Conservation (phyloP, 352 stramenopile genomes). For the Phytophthora macrochlamydospora region DNA sequence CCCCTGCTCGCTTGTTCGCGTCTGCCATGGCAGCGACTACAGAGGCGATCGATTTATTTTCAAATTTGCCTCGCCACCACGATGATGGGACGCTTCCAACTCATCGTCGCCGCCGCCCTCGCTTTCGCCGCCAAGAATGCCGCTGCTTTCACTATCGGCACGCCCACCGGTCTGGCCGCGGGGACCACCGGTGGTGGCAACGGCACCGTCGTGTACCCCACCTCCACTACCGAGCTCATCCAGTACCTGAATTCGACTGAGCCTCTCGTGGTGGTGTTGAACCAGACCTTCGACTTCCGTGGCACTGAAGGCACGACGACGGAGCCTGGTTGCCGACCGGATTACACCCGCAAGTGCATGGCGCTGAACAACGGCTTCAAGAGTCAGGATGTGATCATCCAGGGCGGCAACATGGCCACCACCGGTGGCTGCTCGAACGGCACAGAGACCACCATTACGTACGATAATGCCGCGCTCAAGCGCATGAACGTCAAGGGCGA, state of each 20-base stretch:
- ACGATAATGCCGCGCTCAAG: conserved; percentile 20
- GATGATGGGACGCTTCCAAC: conserved; percentile 8
- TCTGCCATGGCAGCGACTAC: too few relatives aligned
- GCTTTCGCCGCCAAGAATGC: conserved; percentile 3
- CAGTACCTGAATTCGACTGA: conserved; percentile 20
- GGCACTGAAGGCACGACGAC: conserved; percentile 38
- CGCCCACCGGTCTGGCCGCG: conserved; percentile 19
- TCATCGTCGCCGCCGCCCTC: conserved; percentile 3
- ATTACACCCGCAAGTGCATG: conserved; percentile 40
- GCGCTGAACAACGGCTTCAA: conserved; percentile 40
- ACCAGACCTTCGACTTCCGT: conserved; percentile 40
- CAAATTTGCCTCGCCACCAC: conserved; percentile 15
- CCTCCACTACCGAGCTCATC: conserved; percentile 30
- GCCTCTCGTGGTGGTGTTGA: conserved; percentile 39
- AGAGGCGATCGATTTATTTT: neutral
- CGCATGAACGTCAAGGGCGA: conserved; percentile 33
- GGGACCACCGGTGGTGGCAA: conserved; percentile 34
- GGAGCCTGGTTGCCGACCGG: conserved; percentile 32
- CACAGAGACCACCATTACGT: conserved; percentile 19
- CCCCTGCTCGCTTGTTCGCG: too few relatives aligned
- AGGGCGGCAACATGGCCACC: conserved; percentile 42
- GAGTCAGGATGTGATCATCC: conserved; percentile 43
- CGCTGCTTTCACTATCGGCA: conserved; percentile 13
- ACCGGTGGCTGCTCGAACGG: conserved; percentile 45
- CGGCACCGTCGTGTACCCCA: conserved; percentile 28